A percentile compares a stretch with the other conserved stretches of the same genome.
Evolutionary conservation across 129 eudicot genomes (phyloP).

Genomic region (Centaurea solstitialis): DNA sequence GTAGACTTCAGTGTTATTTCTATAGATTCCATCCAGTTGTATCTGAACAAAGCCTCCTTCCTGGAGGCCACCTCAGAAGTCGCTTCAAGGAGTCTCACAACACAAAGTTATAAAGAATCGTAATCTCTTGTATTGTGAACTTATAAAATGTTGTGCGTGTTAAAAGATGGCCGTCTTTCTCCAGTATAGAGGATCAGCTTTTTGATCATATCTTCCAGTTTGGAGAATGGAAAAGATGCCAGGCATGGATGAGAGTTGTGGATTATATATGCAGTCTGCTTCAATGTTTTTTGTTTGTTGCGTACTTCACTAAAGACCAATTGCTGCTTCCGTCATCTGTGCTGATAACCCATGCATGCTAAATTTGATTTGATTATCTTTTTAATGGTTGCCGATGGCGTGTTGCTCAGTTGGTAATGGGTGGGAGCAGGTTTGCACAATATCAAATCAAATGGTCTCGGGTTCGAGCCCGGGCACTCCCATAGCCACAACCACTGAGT

Average conservation of each 20-base stretch:
- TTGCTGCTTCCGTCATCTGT: not conserved
- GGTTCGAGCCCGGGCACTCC: too few species aligned
- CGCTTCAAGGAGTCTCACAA: not conserved
- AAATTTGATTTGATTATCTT: not conserved
- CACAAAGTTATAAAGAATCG: not conserved
- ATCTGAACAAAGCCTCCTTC: not conserved
- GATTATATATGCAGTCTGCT: not conserved
- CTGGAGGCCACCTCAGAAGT: not conserved
- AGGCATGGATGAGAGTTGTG: not conserved
- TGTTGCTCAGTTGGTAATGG: too few species aligned
- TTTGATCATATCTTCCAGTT: not conserved
- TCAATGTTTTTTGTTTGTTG: not conserved
- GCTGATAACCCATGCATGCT: not conserved
- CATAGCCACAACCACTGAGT: too few species aligned
- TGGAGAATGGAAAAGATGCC: not conserved
- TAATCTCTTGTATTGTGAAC: not conserved
- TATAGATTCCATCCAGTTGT: not conserved
- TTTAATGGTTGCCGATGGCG: too few species aligned
- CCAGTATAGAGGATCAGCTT: not conserved
- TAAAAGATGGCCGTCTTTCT: not conserved
- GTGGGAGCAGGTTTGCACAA: too few species aligned
- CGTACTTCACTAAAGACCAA: not conserved
- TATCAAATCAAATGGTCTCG: too few species aligned
- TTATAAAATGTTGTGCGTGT: not conserved
- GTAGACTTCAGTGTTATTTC: not conserved